phyloP scores from a whole-genome alignment of 768 basidiomycete genomes.

The Amanita rimosa region DNA sequence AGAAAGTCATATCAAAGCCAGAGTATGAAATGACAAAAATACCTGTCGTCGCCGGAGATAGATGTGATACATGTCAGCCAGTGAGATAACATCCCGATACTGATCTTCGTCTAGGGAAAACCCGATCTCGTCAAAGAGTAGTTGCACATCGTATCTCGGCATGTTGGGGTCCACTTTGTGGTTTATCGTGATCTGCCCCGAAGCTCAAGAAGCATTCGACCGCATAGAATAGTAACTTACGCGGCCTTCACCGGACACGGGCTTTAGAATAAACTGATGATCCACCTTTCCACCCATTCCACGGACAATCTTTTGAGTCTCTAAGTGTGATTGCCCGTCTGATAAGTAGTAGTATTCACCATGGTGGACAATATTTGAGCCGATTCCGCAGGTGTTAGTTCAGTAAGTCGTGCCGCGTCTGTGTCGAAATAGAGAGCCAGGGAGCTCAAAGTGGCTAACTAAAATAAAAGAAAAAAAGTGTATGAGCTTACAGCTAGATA shows the following conservation, averaged over 20 bases:
- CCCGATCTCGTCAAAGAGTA: constrained; percentile 89
- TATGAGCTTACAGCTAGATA: constrained; percentile 2
- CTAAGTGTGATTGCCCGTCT: neutral
- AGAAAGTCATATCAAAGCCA: neutral
- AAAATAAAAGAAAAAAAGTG: constrained; percentile 2
- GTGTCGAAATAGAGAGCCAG: constrained; percentile 94
- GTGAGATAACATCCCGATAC: constrained; percentile 85
- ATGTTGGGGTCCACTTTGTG: constrained; percentile 60
- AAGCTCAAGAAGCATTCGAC: constrained; percentile 1
- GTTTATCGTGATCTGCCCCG: constrained; percentile 66
- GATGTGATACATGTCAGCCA: constrained; percentile 95
- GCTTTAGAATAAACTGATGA: constrained; percentile 93
- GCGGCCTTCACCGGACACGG: constrained; percentile 90
- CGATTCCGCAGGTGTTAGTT: constrained; percentile 50
- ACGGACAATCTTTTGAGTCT: constrained; percentile 27
- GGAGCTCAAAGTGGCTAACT: constrained; percentile 82
- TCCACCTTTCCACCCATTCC: constrained; percentile 33
- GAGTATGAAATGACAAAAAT: constrained; percentile 1
- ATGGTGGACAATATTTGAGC: constrained; percentile 64
- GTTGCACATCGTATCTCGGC: constrained; percentile 79
- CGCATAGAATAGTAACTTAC: constrained; percentile 28
- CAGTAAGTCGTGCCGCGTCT: constrained; percentile 72
- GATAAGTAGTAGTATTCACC: constrained; percentile 26
- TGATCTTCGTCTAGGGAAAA: constrained; percentile 88
- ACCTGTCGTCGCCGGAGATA: constrained; percentile 81